These are phyloP conservation scores for Plectosphaerella cucumerina DNA, from an alignment of 2,329 filamentous ascomycete genomes.

Conservation along the genomic window DNA sequence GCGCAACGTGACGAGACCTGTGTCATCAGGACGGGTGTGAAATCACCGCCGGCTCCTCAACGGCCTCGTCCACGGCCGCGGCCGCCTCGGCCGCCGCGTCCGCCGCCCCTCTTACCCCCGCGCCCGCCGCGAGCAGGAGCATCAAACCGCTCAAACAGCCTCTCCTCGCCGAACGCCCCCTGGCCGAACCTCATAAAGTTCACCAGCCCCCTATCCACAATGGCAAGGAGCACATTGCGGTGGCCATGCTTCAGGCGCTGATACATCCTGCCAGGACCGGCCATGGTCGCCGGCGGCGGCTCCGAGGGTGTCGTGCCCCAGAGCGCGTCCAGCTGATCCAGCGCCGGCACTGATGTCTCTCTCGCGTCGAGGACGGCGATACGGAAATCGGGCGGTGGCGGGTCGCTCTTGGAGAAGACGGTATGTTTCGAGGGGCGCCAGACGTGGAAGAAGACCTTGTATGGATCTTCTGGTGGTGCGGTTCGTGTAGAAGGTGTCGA, in stretches of 20 bases:
- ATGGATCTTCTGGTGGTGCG: constrained; percentile 44
- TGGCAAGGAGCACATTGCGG: constrained; percentile 77
- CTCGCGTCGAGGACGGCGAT: constrained; percentile 78
- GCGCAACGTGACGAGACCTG: too few species aligned
- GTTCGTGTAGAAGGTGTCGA: constrained; percentile 47
- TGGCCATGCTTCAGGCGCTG: constrained; percentile 78
- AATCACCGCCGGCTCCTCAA: constrained; percentile 5
- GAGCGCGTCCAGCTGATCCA: constrained; percentile 66
- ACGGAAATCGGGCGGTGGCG: constrained; percentile 76
- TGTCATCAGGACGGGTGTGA: too few species aligned
- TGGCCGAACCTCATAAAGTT: constrained; percentile 84
- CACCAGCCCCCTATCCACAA: constrained; percentile 85
- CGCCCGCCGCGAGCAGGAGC: constrained; percentile 30
- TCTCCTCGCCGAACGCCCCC: constrained; percentile 73
- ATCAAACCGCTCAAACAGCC: constrained; percentile 59
- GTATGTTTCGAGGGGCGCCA: constrained; percentile 65
- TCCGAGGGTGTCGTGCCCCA: constrained; percentile 70
- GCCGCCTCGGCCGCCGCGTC: constrained; percentile 35
- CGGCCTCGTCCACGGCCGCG: constrained; percentile 22
- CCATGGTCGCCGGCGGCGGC: constrained; percentile 42
- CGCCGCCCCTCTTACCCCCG: constrained; percentile 30
- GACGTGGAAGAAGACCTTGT: constrained; percentile 72
- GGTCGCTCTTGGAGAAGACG: constrained; percentile 74
- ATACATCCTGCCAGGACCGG: constrained; percentile 53
- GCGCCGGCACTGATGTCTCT: constrained; percentile 65